Evolutionary conservation across 495 filamentous ascomycete genomes (phyloP), one percentile per base, ranked within the genome.

Genomic region (Podospora bellae-mahoneyi): DNA sequence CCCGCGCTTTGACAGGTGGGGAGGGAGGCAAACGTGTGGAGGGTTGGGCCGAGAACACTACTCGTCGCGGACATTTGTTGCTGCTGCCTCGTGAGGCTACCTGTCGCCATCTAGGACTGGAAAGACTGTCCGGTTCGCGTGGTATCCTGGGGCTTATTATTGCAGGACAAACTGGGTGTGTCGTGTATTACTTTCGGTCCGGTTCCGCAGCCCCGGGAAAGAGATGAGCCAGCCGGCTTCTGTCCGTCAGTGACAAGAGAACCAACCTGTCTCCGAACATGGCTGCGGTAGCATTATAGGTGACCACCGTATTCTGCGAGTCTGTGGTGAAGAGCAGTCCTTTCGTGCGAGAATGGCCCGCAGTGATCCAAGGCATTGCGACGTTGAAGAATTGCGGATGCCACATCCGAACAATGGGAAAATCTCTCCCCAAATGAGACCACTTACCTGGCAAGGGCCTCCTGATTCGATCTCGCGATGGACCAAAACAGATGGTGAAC

Each of bases 11-110:
- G 55, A 58, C 55, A 58, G 55, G 55, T 58, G 55, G 55, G 23
- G 23, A 58, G 55, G 23, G 23, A 23, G 23, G 23, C 23, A 19
- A 0, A 19, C n/a, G n/a, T n/a, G 23, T 58, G 55, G 55, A 58
- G 55, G 1, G 30, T 48, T 9, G 39, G 39, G 39, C 39, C 39
- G 39, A 48, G 39, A 23, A 23, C 23, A 58, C 55, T 58, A 15
- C 54, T 32, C 39, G 13, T 48, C 39, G 39, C 39, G 39, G 39
- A 48, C 39, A 48, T 26, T 58, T 58, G 55, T 5, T 58, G 55
- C 55, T 58, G 55, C n/a, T 58, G 55, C 55, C 55, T 58, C 55
- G 55, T 58, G 55, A 58, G 55, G 55, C 55, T 58, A n/a, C n/a
- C 6, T 58, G 23, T 58, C n/a, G 18, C 23, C 5, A 58, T 32